phyloP scores from a whole-genome alignment of 306 rosid genomes.

The Prunus mume region DNA sequence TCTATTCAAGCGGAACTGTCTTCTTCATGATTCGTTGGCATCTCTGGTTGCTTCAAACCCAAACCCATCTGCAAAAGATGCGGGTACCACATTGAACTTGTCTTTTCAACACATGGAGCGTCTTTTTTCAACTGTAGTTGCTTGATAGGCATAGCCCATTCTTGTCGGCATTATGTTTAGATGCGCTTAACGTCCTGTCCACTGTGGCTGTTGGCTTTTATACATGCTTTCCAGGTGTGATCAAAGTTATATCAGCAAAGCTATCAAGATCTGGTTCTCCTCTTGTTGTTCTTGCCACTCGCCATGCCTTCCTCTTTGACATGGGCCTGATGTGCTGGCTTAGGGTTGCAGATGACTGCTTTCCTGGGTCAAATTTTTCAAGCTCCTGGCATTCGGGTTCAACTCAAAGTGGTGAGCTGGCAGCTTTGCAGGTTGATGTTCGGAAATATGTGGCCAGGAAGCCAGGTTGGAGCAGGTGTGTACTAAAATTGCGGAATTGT shows the following conservation, averaged over 20 bases:
- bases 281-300: slow-evolving; percentile 82
- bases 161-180: slow-evolving; percentile 4
- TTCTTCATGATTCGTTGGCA: slow-evolving; percentile 76
- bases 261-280: slow-evolving; percentile 74
- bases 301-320: slow-evolving; percentile 91
- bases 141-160: not conserved
- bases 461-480: slow-evolving; percentile 99
- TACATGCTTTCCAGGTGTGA: slow-evolving; percentile 45
- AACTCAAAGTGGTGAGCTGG: slow-evolving; percentile 85
- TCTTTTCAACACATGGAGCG: slow-evolving; percentile 15
- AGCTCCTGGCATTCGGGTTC: slow-evolving; percentile 97
- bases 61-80: slow-evolving; percentile 54
- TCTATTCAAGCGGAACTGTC: slow-evolving; percentile 65
- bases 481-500: slow-evolving; percentile 7
- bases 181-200: not conserved
- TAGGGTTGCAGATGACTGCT: slow-evolving; percentile 97
- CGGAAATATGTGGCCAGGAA: slow-evolving; percentile 93
- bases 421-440: slow-evolving; percentile 93
- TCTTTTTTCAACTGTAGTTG: not conserved
- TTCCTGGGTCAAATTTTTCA: slow-evolving; percentile 94
- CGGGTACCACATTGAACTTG: slow-evolving; percentile 45
- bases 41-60: slow-evolving; percentile 64
- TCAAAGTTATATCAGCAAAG: slow-evolving; percentile 82
- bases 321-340: slow-evolving; percentile 93
- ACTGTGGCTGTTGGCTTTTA: not conserved